Percentiles rank a stretch among this genome's conserved stretches.
These are phyloP conservation scores for Tolypocladium paradoxum DNA, from an alignment of 2,329 filamentous ascomycete species.

Conservation along the genomic window DNA sequence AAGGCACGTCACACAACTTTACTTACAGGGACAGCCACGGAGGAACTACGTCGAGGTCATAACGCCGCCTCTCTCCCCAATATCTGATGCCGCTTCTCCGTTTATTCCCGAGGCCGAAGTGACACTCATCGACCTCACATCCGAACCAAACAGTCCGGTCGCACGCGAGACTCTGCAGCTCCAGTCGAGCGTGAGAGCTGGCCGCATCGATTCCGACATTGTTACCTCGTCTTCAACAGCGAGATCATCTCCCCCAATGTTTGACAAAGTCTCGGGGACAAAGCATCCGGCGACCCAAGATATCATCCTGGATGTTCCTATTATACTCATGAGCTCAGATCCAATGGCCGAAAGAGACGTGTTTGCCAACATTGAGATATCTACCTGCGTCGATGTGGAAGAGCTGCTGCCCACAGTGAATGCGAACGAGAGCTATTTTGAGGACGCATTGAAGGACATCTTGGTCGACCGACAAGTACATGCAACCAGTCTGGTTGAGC, in stretches of 20 bases:
- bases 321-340: constrained; percentile 9
- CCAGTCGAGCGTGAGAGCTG: constrained; percentile 3
- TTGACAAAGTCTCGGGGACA: not conserved
- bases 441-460: constrained; percentile 13
- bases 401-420: not conserved
- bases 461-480: constrained; percentile 7
- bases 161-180: constrained; percentile 1
- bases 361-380: not conserved
- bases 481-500: constrained; percentile 8
- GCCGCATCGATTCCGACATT: constrained; percentile 11
- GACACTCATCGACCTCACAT: constrained; percentile 16
- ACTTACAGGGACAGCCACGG: not conserved
- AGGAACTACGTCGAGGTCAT: constrained; percentile 3
- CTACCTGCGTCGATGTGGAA: not conserved
- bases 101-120: constrained; percentile 11
- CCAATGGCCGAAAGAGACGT: not conserved
- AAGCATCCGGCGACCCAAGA: not conserved
- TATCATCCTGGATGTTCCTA: constrained; percentile 13
- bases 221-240: constrained; percentile 3
- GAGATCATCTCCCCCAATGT: constrained; percentile 6
- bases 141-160: constrained; percentile 18
- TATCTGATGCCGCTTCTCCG: constrained; percentile 7
- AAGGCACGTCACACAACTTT: not conserved
- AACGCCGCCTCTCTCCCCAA: constrained; percentile 17
- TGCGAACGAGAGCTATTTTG: constrained; percentile 7